Percentiles rank a stretch among this genome's conserved stretches.
Conservation (phyloP, 2,329 filamentous ascomycete genomes). For the Coniochaeta pulveracea region DNA sequence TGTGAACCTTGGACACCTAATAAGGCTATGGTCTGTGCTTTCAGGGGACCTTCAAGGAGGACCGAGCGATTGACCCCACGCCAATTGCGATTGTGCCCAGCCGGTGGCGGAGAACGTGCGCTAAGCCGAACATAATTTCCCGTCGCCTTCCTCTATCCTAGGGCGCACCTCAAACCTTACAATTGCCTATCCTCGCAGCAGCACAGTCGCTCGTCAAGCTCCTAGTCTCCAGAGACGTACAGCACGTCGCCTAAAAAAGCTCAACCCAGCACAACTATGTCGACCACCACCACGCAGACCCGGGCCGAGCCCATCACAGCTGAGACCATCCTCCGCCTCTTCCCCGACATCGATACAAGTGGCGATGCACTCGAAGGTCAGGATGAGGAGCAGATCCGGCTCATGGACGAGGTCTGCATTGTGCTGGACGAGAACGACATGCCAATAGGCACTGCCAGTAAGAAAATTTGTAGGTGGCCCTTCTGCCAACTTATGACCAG, state of each 20-base stretch:
- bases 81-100: too few relatives aligned
- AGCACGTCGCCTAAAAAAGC: neutral
- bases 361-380: constrained; percentile 75
- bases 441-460: constrained; percentile 92
- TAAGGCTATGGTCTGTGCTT: too few relatives aligned
- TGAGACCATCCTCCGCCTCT: constrained; percentile 75
- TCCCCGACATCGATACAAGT: constrained; percentile 68
- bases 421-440: constrained; percentile 85
- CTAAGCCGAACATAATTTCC: too few relatives aligned
- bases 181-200: too few relatives aligned
- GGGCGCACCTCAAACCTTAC: too few relatives aligned
- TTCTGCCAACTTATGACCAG: neutral
- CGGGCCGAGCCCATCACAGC: constrained; percentile 60
- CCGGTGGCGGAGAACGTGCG: too few relatives aligned
- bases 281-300: constrained; percentile 32
- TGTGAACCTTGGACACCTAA: too few relatives aligned
- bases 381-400: constrained; percentile 91
- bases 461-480: constrained; percentile 81
- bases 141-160: too few relatives aligned
- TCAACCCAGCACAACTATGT: constrained; percentile 17
- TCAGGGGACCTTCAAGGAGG: too few relatives aligned
- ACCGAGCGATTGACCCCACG: too few relatives aligned
- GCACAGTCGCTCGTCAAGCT: too few relatives aligned
- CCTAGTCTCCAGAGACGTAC: too few relatives aligned
- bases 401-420: constrained; percentile 99